Conservation (phyloP, 2,329 filamentous ascomycete species). For the Monilinia aucupariae region DNA sequence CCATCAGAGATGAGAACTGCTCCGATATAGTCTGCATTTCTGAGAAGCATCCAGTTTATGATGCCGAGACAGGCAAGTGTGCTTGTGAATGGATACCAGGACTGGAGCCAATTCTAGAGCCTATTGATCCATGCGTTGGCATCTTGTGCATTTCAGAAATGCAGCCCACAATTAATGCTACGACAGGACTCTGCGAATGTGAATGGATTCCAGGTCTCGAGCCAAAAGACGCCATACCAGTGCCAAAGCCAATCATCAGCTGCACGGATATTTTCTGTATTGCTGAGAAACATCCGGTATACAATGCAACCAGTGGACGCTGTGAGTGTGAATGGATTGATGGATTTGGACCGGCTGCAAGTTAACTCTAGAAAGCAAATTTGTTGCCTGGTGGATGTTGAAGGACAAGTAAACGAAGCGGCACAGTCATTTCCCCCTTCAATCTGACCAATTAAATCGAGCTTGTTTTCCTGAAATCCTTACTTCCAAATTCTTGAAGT, state of each 20-base stretch:
- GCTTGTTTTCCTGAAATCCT: neutral
- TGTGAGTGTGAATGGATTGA: slow-evolving; percentile 19
- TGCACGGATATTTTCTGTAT: slow-evolving; percentile 9
- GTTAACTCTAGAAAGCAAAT: neutral
- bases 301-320: slow-evolving; percentile 5
- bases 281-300: slow-evolving; percentile 16
- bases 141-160: slow-evolving; percentile 20
- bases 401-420: neutral
- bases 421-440: neutral
- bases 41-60: slow-evolving; percentile 18
- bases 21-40: slow-evolving; percentile 21
- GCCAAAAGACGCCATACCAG: neutral
- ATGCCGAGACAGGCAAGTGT: slow-evolving; percentile 13
- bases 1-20: slow-evolving; percentile 15
- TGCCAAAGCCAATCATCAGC: neutral
- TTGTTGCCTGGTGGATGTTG: neutral
- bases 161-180: slow-evolving; percentile 12
- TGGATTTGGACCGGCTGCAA: slow-evolving; percentile 14
- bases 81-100: slow-evolving; percentile 23
- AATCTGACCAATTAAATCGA: neutral
- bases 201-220: slow-evolving; percentile 16
- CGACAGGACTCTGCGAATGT: slow-evolving; percentile 16
- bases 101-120: slow-evolving; percentile 10
- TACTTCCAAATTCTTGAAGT: neutral
- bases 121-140: slow-evolving; percentile 8